Evolutionary conservation across 2,329 filamentous ascomycete genomes (phyloP).

Genomic region (Aspergillus carbonarius): DNA sequence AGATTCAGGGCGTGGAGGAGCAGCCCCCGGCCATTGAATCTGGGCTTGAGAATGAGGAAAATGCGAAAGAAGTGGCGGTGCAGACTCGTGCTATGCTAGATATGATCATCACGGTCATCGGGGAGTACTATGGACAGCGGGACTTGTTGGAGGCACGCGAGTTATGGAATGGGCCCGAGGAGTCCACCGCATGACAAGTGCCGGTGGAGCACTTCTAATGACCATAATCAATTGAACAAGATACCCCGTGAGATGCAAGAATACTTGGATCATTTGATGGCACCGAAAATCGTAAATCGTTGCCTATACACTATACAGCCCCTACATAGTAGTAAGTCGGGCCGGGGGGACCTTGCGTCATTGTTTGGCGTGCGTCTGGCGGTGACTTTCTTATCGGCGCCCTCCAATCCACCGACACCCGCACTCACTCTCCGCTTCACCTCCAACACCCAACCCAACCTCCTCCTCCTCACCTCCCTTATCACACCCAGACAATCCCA

Average conservation of each 20-base stretch:
- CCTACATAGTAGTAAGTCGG: neutral
- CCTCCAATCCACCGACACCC: neutral
- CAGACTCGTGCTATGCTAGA: slow-evolving; percentile 69
- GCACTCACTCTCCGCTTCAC: neutral
- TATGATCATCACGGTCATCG: slow-evolving; percentile 86
- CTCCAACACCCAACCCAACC: neutral
- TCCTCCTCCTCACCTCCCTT: neutral
- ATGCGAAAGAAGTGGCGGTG: slow-evolving; percentile 21
- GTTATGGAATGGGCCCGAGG: slow-evolving; percentile 40
- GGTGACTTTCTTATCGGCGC: neutral
- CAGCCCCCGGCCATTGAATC: slow-evolving; percentile 12
- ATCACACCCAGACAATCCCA: neutral
- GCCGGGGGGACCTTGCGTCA: neutral
- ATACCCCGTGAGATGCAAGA: neutral
- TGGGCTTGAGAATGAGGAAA: slow-evolving; percentile 14
- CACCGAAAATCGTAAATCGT: neutral
- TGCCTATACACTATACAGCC: neutral
- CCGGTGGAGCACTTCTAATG: neutral
- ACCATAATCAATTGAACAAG: neutral
- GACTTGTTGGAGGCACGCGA: slow-evolving; percentile 77
- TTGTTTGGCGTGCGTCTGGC: slow-evolving; percentile 5
- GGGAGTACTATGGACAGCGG: slow-evolving; percentile 84
- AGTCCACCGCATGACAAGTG: neutral
- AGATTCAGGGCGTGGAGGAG: slow-evolving; percentile 27
- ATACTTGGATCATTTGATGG: neutral